phyloP scores from a whole-genome alignment of 1,284 basidiomycete species.

The Sphaerobolus stellatus region DNA sequence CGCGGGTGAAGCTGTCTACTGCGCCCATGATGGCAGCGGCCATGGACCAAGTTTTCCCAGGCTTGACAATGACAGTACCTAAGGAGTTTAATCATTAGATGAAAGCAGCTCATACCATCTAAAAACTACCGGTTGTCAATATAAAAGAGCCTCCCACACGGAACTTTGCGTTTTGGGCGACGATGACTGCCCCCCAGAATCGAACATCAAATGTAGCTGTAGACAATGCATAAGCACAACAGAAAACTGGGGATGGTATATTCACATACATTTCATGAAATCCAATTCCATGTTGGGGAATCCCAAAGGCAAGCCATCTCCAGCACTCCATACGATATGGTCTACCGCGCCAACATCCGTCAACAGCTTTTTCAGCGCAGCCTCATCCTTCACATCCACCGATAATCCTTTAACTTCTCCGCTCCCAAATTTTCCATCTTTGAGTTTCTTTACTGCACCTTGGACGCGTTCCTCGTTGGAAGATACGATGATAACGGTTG shows the following conservation, averaged over 20 bases:
- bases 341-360: constrained; percentile 15
- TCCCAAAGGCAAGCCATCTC: constrained; percentile 1
- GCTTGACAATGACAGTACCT: constrained; percentile 16
- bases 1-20: constrained; percentile 18
- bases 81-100: neutral
- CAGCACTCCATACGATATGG: constrained; percentile 21
- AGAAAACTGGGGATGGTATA: neutral
- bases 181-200: constrained; percentile 21
- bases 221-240: neutral
- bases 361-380: constrained; percentile 5
- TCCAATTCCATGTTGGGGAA: constrained; percentile 18
- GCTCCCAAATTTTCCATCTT: neutral
- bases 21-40: constrained; percentile 18
- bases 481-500: constrained; percentile 18
- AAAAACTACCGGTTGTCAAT: constrained; percentile 18
- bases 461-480: constrained; percentile 14
- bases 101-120: neutral
- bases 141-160: constrained; percentile 17
- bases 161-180: constrained; percentile 19
- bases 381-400: constrained; percentile 4
- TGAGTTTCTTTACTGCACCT: constrained; percentile 3
- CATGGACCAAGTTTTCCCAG: constrained; percentile 16
- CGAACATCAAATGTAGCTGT: constrained; percentile 18
- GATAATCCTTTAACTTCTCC: constrained; percentile 6
- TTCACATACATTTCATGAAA: constrained; percentile 10